Base-by-base conservation (phyloP, 1,284 basidiomycete genomes). In the Vanrija pseudolonga region DNA sequence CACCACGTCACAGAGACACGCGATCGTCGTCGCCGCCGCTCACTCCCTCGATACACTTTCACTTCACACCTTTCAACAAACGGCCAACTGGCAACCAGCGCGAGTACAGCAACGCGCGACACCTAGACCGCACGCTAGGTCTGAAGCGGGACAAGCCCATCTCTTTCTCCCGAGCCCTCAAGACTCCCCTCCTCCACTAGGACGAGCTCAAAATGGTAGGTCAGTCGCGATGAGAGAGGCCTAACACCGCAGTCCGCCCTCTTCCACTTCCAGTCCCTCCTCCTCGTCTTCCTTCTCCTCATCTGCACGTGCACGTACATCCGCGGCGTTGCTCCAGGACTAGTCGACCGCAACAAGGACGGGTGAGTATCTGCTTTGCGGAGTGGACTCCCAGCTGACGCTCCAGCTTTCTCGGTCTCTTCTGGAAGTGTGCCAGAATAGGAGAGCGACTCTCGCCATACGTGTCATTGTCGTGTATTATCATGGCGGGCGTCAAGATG, bases 291-390 rank as follows among this genome's bases (percentile, higher is more conserved):
- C 60, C 82, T 98, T 17, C 84, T 98, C 49, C 81, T 89, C 71
- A 93, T 98, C 59, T 98, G 96, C 80, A 98, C 95, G 43, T 97
- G 92, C 80, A 95, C 96, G 3, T 98, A 98, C 73, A 83, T 95
- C 17, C 85, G 95, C 51, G 87, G 90, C 0, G 86, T 91, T 3
- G 87, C 90, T 5, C 95, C 95, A 5, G 83, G 88, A 22, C 78
- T 98, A 7, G 83, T 98, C 24, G 96, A 98, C 75, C 81, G 89
- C 58, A 98, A 98, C 76, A 92, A 93, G 78, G 83, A 91, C 74
- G 96, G 95, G 94, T 93, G 65, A 68, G 84, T 80, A n/a, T n/a
- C n/a, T 3, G 2, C 38, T 40, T 0, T 6, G 2, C 4, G 20
- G 23, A 8, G 23, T 4, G 18, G 40, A 18, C 19, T 0, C 12